phyloP scores from a whole-genome alignment of 2,329 filamentous ascomycete species.

The Colletotrichum sp. region DNA sequence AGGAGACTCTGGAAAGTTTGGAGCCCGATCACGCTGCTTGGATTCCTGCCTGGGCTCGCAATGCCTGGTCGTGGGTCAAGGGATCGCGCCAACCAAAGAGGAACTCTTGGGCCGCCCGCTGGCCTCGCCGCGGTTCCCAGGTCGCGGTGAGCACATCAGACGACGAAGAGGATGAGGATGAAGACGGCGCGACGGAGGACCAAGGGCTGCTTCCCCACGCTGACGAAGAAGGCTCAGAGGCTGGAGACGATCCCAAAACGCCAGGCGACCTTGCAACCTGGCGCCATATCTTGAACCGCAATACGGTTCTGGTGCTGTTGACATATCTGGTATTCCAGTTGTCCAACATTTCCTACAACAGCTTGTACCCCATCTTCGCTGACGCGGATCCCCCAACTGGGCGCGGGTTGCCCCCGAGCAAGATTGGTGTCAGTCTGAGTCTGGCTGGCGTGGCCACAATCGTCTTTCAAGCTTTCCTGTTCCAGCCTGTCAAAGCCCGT shows the following conservation, averaged over 20 bases:
- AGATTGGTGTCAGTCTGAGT: constrained; percentile 85
- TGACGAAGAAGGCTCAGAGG: constrained; percentile 49
- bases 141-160: constrained; percentile 25
- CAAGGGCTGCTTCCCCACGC: constrained; percentile 26
- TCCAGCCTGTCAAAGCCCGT: constrained; percentile 76
- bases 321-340: constrained; percentile 95
- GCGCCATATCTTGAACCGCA: constrained; percentile 73
- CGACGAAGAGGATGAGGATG: constrained; percentile 25
- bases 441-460: constrained; percentile 88
- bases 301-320: constrained; percentile 79
- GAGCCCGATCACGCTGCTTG: constrained; percentile 34
- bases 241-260: constrained; percentile 54
- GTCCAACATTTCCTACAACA: constrained; percentile 94
- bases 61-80: constrained; percentile 31
- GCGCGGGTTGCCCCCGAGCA: constrained; percentile 74
- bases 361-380: constrained; percentile 91
- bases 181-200: constrained; percentile 16
- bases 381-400: constrained; percentile 78
- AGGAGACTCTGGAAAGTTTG: constrained; percentile 77
- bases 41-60: constrained; percentile 37
- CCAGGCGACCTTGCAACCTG: constrained; percentile 54
- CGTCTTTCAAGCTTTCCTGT: constrained; percentile 85
- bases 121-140: constrained; percentile 34
- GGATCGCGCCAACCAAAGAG: constrained; percentile 24
- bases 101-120: constrained; percentile 42